phyloP scores from a whole-genome alignment of 225 moss, liverwort and hornwort genomes.

The Marchantia paleacea region DNA sequence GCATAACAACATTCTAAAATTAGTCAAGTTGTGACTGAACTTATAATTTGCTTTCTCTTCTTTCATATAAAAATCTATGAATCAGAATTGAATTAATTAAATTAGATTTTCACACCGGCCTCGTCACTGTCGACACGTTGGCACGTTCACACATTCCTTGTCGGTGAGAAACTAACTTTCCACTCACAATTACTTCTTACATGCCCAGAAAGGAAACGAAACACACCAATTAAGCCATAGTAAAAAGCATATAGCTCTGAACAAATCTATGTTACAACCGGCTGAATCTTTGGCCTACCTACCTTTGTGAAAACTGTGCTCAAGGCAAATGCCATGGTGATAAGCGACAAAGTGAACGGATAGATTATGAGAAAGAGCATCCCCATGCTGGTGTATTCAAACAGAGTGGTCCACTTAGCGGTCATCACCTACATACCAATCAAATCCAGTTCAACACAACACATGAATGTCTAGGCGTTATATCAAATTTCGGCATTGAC shows the following conservation, averaged over 20 bases:
- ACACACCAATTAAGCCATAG: not conserved
- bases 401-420: conserved; percentile 62
- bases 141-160: not conserved
- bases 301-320: conserved; percentile 83
- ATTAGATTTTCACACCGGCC: too few relatives aligned
- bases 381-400: conserved; percentile 57
- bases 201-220: not conserved
- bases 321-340: conserved; percentile 85
- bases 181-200: not conserved
- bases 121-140: too few relatives aligned
- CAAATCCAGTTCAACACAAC: not conserved
- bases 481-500: too few relatives aligned
- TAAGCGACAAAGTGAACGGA: conserved; percentile 71
- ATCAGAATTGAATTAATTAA: too few relatives aligned
- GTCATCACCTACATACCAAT: conserved; percentile 50
- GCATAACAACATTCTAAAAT: too few relatives aligned
- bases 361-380: conserved; percentile 67
- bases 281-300: not conserved
- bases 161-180: not conserved
- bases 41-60: too few relatives aligned
- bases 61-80: too few relatives aligned
- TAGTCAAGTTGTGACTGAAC: too few relatives aligned
- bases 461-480: not conserved
- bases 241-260: not conserved
- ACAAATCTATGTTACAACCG: not conserved